A percentile compares a stretch with the other conserved stretches of the same genome.
phyloP scores from a whole-genome alignment of 2,329 filamentous ascomycete genomes.

The Drechslerella coelobrocha region DNA sequence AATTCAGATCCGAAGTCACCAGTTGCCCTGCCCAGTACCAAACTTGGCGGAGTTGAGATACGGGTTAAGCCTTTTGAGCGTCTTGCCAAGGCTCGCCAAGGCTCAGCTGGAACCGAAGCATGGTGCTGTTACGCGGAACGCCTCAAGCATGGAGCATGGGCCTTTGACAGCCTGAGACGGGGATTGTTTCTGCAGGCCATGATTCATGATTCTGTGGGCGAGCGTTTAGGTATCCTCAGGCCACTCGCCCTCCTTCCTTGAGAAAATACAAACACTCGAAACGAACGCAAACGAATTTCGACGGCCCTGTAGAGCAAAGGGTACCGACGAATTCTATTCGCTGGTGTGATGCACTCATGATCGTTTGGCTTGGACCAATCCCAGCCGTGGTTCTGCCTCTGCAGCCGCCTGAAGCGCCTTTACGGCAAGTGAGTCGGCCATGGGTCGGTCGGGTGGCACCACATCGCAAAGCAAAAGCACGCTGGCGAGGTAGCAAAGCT shows the following conservation, averaged over 20 bases:
- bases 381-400: not conserved
- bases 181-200: conserved; percentile 38
- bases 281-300: too few species aligned
- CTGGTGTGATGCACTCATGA: not conserved
- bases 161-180: conserved; percentile 49
- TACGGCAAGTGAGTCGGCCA: too few species aligned
- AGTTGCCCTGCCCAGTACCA: too few species aligned
- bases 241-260: conserved; percentile 7
- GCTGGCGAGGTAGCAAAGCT: too few species aligned
- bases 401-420: conserved; percentile 5
- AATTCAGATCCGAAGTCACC: conserved; percentile 2
- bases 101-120: conserved; percentile 9
- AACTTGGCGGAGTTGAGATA: too few species aligned
- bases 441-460: too few species aligned
- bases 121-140: conserved; percentile 49
- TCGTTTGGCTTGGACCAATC: too few species aligned
- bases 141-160: conserved; percentile 21
- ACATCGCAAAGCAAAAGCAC: too few species aligned
- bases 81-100: conserved; percentile 20
- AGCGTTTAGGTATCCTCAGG: not conserved
- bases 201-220: conserved; percentile 33
- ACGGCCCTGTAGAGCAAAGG: too few species aligned
- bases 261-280: not conserved
- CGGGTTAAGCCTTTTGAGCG: not conserved
- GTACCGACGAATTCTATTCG: not conserved